These are phyloP conservation scores for Cerioporus squamosus DNA, from an alignment of 1,284 basidiomycete genomes.

Conservation along the genomic window DNA sequence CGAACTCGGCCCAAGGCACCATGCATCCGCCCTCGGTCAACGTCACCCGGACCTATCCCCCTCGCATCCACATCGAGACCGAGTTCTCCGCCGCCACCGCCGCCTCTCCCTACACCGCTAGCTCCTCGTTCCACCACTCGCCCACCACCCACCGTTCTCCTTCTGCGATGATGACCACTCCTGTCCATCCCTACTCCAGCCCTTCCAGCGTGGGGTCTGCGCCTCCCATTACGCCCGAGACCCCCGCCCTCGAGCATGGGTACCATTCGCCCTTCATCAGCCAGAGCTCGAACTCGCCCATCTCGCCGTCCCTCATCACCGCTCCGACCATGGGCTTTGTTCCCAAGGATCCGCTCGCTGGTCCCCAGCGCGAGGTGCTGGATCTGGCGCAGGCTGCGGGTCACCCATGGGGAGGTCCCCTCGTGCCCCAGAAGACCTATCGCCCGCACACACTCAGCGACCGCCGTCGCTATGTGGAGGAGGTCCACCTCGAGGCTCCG, in stretches of 20 bases:
- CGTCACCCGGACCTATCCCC: neutral
- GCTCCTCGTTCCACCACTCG: constrained; percentile 1
- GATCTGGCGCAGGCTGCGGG: constrained; percentile 19
- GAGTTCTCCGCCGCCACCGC: neutral
- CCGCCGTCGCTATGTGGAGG: constrained; percentile 71
- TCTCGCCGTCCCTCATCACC: constrained; percentile 2
- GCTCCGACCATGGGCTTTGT: constrained; percentile 2
- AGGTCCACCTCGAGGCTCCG: constrained; percentile 61
- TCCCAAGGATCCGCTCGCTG: neutral
- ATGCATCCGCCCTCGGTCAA: neutral
- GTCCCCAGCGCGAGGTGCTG: constrained; percentile 19
- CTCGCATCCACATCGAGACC: constrained; percentile 20
- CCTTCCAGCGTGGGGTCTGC: constrained; percentile 17
- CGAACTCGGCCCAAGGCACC: neutral
- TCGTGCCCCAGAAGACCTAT: constrained; percentile 68
- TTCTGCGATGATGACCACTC: neutral
- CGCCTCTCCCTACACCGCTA: neutral
- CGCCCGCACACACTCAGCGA: constrained; percentile 76
- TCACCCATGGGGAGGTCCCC: constrained; percentile 20
- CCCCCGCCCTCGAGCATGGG: neutral
- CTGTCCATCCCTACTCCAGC: constrained; percentile 6
- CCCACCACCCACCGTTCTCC: constrained; percentile 2
- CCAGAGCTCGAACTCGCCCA: constrained; percentile 11
- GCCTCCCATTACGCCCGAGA: constrained; percentile 14
- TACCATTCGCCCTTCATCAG: constrained; percentile 12